Evolutionary conservation across 192 early-diverging fungal species (phyloP), one percentile per base, ranked within the genome.

Genomic region (Coemansia sp.): DNA sequence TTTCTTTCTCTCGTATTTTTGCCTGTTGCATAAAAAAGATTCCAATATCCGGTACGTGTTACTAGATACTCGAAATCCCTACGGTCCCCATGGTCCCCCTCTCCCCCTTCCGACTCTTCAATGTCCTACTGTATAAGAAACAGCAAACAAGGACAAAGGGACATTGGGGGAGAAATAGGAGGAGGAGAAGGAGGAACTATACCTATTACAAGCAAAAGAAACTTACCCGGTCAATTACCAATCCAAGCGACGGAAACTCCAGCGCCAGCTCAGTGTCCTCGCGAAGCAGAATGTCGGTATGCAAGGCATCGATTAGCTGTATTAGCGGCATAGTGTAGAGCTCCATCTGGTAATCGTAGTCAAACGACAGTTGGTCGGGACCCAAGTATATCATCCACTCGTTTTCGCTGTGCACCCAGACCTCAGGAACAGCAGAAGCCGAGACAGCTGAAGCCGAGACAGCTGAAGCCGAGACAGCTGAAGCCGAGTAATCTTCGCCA

Each of bases 331-430:
- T 76, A 10, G 40, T 54, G 22, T 75, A 72, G 55, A 81, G 55
- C 16, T 37, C 55, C 39, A 8, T 21, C 61, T 81, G 78, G 54
- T 68, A 57, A 13, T 75, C 69, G 5, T 22, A 22, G 15, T 43
- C 63, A 51, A 67, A 81, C 43, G 73, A 69, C 26, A 40, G 52
- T 61, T 81, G 78, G 19, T 51, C 61, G 1, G 70, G 73, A 21
- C 78, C 78, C 62, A 81, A 40, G 41, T 75, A 81, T 41, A 72
- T 57, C 73, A 81, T 66, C 78, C 78, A 81, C 55, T 81, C 66
- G 66, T 60, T 67, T 13, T 80, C 78, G 67, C 69, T 65, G 40
- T 54, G 63, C 46, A 81, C 73, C 78, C 78, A 81, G 6, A 64
- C 66, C 66, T 76, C 78, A 4, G 78, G 73, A 0, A 72, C 71